Base-by-base conservation (phyloP, 306 rosid species). In the Sicyos baderoa region DNA sequence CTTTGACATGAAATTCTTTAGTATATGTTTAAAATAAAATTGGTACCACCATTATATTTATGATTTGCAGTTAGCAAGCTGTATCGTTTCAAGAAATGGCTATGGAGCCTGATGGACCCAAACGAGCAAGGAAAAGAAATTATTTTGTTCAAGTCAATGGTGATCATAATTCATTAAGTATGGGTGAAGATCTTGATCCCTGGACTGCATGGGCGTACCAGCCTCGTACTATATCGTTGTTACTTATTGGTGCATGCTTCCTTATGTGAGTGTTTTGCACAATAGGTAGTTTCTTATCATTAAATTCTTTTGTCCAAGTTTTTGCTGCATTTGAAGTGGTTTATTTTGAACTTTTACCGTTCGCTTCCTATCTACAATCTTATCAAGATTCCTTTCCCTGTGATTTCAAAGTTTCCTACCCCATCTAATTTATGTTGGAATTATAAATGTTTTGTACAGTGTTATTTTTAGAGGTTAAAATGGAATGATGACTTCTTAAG, bases 131-230 rank as follows among this genome's bases (percentile, higher is more conserved):
- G 82, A 83, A 82, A 82, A 77, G 72, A 67, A 91, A 86, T 64
- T 44, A 25, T 80, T 47, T 4, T 70, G 75, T 79, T 70, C 82
- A 85, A 73, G 86, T 78, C 85, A 94, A 90, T 66, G 99, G 96
- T 35, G 82, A 77, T 72, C 73, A 18, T 63, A 82, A 81, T 80
- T 74, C 70, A 48, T 78, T 77, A 42, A 77, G 73, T 75, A 49
- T 67, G 71, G 84, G 84, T 11, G 97, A 90, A 59, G 99, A 90
- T 15, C 79, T 80, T 75, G 99, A 94, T 86, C 99, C 99, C n/a
- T 94, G 99, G 99, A 94, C 99, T 54, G 99, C 99, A n/a, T 94
- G 97, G 99, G 97, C 99, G 16, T 94, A 94, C 95, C 88, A 77
- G 87, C 99, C 99, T 74, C 99, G 90, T 15, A 94, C 99, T 0